Conservation (phyloP, 371 early-diverging fungal species). For the Rhizomucor miehei region DNA sequence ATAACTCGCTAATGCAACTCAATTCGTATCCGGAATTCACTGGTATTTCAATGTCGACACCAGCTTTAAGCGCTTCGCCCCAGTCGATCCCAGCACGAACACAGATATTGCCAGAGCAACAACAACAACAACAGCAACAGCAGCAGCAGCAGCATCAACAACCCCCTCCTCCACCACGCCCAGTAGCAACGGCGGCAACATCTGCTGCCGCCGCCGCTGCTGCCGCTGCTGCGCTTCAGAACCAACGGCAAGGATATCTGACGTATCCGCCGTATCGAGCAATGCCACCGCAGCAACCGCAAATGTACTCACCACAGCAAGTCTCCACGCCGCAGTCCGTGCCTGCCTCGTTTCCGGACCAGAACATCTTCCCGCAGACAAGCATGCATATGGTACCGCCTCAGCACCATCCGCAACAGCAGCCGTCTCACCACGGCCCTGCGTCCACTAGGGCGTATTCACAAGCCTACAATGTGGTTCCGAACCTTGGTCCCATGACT, state of each 20-base stretch:
- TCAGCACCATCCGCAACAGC: neutral
- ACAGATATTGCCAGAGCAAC: slow-evolving; percentile 11
- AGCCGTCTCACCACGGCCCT: neutral
- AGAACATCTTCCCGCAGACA: too few species aligned
- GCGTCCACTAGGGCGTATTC: neutral
- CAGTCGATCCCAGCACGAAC: neutral
- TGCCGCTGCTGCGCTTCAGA: neutral
- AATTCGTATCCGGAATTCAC: too few species aligned
- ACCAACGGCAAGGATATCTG: too few species aligned
- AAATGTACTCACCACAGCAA: slow-evolving; percentile 1
- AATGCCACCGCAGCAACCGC: neutral
- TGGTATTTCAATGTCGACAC: too few species aligned
- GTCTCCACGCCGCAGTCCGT: neutral
- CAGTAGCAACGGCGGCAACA: slow-evolving; percentile 2
- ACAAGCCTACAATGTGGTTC: neutral
- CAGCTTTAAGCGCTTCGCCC: too few species aligned
- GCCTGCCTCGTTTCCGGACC: neutral
- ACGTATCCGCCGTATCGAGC: too few species aligned
- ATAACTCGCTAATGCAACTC: too few species aligned
- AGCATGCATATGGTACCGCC: too few species aligned
- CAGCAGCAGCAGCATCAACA: slow-evolving; percentile 15
- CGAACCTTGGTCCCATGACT: slow-evolving; percentile 2
- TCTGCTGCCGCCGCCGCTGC: neutral
- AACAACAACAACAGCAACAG: slow-evolving; percentile 12
- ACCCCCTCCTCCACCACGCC: slow-evolving; percentile 2